A percentile compares a stretch with the other conserved stretches of the same genome.
These are phyloP conservation scores for Talaromyces sp. DNA, from an alignment of 2,329 filamentous ascomycete species.

Conservation along the genomic window DNA sequence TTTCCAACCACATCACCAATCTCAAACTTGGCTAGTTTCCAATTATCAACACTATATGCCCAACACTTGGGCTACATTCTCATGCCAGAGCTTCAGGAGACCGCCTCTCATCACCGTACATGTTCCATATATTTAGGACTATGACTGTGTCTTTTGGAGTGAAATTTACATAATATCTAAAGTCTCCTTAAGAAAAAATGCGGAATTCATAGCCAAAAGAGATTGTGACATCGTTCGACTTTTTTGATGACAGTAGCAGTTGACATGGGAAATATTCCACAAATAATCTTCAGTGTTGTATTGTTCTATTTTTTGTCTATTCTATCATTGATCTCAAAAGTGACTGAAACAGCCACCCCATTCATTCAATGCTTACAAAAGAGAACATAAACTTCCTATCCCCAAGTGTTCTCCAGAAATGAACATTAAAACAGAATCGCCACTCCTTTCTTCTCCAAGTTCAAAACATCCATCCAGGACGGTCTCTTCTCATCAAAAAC, in stretches of 20 bases:
- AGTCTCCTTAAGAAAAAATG: slow-evolving; percentile 15
- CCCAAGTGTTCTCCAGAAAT: not conserved
- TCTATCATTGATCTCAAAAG: not conserved
- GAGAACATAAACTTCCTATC: not conserved
- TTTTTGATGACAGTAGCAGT: slow-evolving; percentile 26
- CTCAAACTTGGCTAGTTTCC: no score
- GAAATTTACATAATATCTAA: not conserved
- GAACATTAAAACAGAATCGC: not conserved
- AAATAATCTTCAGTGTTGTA: no score
- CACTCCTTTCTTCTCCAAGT: not conserved
- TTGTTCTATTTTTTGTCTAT: not conserved
- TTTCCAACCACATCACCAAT: no score
- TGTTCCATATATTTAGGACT: slow-evolving; percentile 38
- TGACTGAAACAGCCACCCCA: not conserved
- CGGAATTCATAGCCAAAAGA: no score
- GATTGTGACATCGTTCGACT: slow-evolving; percentile 20
- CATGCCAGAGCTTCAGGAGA: slow-evolving; percentile 17
- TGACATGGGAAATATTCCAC: no score
- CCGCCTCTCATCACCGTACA: slow-evolving; percentile 36
- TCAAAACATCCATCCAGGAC: not conserved
- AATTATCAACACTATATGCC: no score
- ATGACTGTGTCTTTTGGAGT: slow-evolving; percentile 47
- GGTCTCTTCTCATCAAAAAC: not conserved
- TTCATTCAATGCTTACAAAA: no score
- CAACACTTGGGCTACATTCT: no score